These are phyloP conservation scores for Meyerozyma smithsonii DNA, from an alignment of 1,139 yeast genomes.

Conservation along the genomic window DNA sequence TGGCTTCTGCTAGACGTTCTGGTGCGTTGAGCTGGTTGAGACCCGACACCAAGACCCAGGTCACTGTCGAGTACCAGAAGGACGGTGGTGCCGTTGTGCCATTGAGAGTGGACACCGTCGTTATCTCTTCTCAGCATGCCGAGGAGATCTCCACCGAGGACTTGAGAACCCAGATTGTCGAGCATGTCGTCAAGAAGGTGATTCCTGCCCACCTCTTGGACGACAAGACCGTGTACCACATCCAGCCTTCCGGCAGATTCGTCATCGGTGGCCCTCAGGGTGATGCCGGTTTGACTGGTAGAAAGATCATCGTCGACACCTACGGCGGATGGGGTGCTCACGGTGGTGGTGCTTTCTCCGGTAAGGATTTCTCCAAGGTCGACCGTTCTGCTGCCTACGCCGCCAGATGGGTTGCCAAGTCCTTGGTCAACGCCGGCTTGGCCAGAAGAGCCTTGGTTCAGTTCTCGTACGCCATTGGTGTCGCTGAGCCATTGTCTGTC, in stretches of 20 bases:
- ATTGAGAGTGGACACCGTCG: constrained; percentile 94
- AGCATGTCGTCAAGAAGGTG: constrained; percentile 84
- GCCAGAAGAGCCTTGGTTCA: constrained; percentile 98
- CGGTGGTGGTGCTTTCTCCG: constrained; percentile 99
- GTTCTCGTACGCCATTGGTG: constrained; percentile 99
- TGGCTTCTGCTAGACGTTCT: constrained; percentile 96
- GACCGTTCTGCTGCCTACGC: constrained; percentile 99
- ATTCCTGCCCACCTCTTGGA: constrained; percentile 88
- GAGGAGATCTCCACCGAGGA: constrained; percentile 93
- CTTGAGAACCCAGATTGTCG: constrained; percentile 69
- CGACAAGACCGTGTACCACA: constrained; percentile 93
- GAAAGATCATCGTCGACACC: constrained; percentile 98
- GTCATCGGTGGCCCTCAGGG: constrained; percentile 99
- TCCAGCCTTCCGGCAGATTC: constrained; percentile 99
- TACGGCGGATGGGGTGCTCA: constrained; percentile 99
- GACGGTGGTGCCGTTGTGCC: constrained; percentile 96
- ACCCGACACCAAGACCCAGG: constrained; percentile 99
- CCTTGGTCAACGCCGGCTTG: constrained; percentile 88
- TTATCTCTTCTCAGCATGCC: constrained; percentile 96
- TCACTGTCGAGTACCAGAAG: constrained; percentile 91
- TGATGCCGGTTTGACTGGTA: constrained; percentile 99
- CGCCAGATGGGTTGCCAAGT: constrained; percentile 99
- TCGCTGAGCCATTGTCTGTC: constrained; percentile 97
- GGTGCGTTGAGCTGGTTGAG: constrained; percentile 95
- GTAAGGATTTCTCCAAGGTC: constrained; percentile 99